Evolutionary conservation across 345 rosid species (phyloP).

Genomic region (Eucalyptus marginata): DNA sequence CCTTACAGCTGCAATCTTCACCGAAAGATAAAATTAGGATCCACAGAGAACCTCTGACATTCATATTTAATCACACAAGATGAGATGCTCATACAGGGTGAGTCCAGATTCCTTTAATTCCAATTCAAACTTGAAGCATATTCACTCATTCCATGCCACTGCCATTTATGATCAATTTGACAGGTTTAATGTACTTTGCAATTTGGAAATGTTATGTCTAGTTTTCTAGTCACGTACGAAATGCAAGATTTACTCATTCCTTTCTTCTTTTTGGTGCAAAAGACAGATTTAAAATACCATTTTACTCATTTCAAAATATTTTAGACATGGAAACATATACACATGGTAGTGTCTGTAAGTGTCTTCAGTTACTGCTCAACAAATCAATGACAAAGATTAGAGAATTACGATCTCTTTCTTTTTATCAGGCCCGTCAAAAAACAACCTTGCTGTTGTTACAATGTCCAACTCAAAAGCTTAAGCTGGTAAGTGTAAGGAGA

Average conservation of each 20-base stretch:
- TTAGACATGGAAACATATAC: neutral
- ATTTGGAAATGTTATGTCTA: neutral
- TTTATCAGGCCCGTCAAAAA: neutral
- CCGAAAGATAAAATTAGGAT: conserved; percentile 8
- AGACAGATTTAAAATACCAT: neutral
- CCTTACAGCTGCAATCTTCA: conserved; percentile 74
- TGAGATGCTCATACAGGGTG: neutral
- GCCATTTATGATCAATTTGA: neutral
- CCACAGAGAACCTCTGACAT: neutral
- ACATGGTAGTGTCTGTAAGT: neutral
- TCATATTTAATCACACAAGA: neutral
- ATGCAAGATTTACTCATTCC: neutral
- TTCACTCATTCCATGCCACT: neutral
- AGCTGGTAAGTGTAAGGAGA: neutral
- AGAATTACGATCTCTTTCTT: neutral
- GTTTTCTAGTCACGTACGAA: neutral
- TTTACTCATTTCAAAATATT: neutral
- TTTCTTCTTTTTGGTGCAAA: neutral
- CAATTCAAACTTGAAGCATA: neutral
- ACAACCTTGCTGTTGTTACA: neutral
- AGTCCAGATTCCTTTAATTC: neutral
- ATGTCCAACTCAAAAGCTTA: neutral
- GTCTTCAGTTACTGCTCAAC: neutral
- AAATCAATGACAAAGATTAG: neutral
- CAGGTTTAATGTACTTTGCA: neutral